Base-by-base conservation (phyloP, 163 green algal genomes). In the Chlorella variabilis region DNA sequence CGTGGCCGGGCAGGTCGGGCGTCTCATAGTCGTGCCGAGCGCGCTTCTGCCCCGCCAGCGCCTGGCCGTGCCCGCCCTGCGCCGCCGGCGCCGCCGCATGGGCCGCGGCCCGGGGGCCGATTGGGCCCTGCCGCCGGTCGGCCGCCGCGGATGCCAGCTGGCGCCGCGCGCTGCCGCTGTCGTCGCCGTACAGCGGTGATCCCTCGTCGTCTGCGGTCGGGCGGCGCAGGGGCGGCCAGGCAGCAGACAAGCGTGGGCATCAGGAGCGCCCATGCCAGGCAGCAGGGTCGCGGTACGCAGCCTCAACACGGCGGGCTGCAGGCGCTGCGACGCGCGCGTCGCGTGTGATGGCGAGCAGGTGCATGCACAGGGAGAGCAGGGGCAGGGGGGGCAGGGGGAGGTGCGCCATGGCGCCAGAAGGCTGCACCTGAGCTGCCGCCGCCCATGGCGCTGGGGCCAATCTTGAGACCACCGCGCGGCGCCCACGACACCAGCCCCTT, bases 361-460 rank as follows among this genome's bases (percentile, higher is more conserved):
- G n/a, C n/a, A n/a, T n/a, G n/a, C n/a, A n/a, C n/a, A n/a, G n/a
- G n/a, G n/a, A n/a, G n/a, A n/a, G n/a, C n/a, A n/a, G n/a, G n/a
- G n/a, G n/a, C n/a, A n/a, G n/a, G n/a, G n/a, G n/a, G n/a, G n/a
- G n/a, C n/a, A n/a, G n/a, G n/a, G n/a, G n/a, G n/a, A n/a, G n/a
- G n/a, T n/a, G n/a, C n/a, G n/a, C n/a, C n/a, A n/a, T n/a, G n/a
- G n/a, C n/a, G n/a, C n/a, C n/a, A n/a, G n/a, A n/a, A n/a, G n/a
- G n/a, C n/a, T n/a, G n/a, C 71, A 79, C 71, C 71, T 38, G 71
- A 79, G 71, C 34, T 73, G 54, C 38, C 73, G 73, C 73, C 73
- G 36, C 54, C 73, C 36, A n/a, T 27, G 56, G 36, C 38, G 73
- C 73, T 80, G 36, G 73, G 73, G 3, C 73, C 73, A 29, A 80